These are phyloP conservation scores for Podaxis sp. DNA, from an alignment of 768 basidiomycete genomes.

Conservation along the genomic window DNA sequence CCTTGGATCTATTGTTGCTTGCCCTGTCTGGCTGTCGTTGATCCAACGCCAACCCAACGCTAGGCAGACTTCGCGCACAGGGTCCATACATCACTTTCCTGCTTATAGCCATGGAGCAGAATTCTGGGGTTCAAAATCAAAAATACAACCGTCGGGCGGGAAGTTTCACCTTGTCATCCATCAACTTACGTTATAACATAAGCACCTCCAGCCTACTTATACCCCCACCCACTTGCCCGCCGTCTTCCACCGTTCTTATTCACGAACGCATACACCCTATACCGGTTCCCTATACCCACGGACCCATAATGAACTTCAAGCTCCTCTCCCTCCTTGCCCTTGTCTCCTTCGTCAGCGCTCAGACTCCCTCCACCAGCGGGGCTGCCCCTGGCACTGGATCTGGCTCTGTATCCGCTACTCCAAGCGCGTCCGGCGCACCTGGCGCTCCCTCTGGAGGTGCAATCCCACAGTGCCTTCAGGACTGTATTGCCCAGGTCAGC, in stretches of 20 bases:
- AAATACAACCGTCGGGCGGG: background rate
- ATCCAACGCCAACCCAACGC: background rate
- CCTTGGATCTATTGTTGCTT: background rate
- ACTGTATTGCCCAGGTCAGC: background rate
- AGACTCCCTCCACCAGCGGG: background rate
- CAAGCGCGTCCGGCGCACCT: background rate
- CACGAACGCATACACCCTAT: background rate
- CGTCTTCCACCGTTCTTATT: background rate
- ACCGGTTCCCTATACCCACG: background rate
- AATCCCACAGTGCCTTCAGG: background rate
- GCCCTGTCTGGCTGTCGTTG: background rate
- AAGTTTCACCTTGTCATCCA: background rate
- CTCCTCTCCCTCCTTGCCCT: slow-evolving; percentile 7
- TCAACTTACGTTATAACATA: slow-evolving; percentile 1
- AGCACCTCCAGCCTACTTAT: slow-evolving; percentile 9
- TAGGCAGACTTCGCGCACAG: background rate
- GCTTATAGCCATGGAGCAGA: background rate
- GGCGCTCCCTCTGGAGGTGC: background rate
- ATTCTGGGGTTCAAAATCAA: slow-evolving; percentile 5
- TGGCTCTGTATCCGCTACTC: background rate
- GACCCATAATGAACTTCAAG: slow-evolving; percentile 8
- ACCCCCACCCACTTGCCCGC: background rate
- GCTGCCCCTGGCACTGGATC: background rate
- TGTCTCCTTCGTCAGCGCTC: slow-evolving; percentile 3
- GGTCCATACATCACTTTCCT: background rate